Evolutionary conservation across 2,329 filamentous ascomycete genomes (phyloP).

Genomic region (Colletotrichum somersetense): DNA sequence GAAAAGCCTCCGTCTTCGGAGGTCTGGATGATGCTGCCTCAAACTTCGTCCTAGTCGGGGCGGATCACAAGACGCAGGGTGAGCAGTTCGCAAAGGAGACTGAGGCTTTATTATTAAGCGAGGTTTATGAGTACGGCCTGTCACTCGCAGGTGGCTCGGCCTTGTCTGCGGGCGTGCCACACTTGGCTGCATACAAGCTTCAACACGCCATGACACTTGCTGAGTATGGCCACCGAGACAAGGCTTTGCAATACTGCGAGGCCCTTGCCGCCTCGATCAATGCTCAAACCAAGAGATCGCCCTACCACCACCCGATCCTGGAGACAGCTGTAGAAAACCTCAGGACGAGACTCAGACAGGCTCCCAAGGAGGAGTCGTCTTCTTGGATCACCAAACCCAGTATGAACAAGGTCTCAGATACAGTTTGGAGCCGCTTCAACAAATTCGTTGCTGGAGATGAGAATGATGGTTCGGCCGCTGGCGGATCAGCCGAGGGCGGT

Average conservation of each 20-base stretch:
- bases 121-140: conserved; percentile 92
- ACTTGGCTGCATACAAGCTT: conserved; percentile 91
- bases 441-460: conserved; percentile 97
- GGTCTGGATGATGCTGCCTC: conserved; percentile 85
- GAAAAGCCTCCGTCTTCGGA: conserved; percentile 77
- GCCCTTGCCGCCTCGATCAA: conserved; percentile 81
- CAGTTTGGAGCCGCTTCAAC: conserved; percentile 92
- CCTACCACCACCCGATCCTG: conserved; percentile 84
- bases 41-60: conserved; percentile 86
- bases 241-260: conserved; percentile 93
- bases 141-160: conserved; percentile 72
- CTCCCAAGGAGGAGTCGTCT: conserved; percentile 82
- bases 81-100: conserved; percentile 82
- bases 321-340: conserved; percentile 86
- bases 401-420: conserved; percentile 94
- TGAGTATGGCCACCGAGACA: conserved; percentile 83
- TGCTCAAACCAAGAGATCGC: conserved; percentile 84
- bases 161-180: conserved; percentile 73
- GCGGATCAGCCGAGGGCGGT: conserved; percentile 67
- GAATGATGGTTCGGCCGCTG: conserved; percentile 72
- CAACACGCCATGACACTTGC: conserved; percentile 87
- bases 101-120: conserved; percentile 92
- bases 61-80: conserved; percentile 80
- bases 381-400: conserved; percentile 96
- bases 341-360: conserved; percentile 83